These are phyloP conservation scores for Bolboschoenoplectus hybrid DNA, from an alignment of 202 grass and related monocot species.

Conservation along the genomic window DNA sequence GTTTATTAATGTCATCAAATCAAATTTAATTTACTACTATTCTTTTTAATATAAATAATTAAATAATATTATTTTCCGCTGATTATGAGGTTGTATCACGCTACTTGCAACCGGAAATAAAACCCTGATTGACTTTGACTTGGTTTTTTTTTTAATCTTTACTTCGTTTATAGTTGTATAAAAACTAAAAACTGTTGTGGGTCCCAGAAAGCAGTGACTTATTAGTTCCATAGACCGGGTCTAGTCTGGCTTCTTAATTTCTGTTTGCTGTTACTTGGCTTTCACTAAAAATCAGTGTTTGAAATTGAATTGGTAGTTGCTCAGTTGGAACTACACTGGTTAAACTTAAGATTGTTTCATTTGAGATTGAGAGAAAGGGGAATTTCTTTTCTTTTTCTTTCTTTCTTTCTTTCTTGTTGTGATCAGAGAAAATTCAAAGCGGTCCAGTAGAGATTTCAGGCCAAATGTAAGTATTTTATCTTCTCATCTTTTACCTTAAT, in stretches of 20 bases:
- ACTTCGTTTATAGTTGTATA: background rate
- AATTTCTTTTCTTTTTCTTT: no score
- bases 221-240: background rate
- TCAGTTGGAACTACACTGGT: background rate
- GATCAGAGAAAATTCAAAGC: no score
- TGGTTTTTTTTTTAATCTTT: no score
- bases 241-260: background rate
- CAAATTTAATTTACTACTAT: no score
- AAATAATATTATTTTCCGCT: no score
- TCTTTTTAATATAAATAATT: no score
- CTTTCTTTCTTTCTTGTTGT: no score
- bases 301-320: background rate
- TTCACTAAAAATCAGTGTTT: background rate
- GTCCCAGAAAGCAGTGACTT: background rate
- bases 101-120: no score
- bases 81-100: no score
- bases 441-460: no score
- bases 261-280: background rate
- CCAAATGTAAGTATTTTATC: background rate
- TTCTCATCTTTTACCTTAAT: background rate
- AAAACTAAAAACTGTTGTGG: background rate
- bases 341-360: background rate
- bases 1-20: no score
- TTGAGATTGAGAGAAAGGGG: background rate
- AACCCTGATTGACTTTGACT: no score